Evolutionary conservation across 83 land plant genomes (phyloP), one percentile per base, ranked within the genome.

Genomic region (Larix sibirica): DNA sequence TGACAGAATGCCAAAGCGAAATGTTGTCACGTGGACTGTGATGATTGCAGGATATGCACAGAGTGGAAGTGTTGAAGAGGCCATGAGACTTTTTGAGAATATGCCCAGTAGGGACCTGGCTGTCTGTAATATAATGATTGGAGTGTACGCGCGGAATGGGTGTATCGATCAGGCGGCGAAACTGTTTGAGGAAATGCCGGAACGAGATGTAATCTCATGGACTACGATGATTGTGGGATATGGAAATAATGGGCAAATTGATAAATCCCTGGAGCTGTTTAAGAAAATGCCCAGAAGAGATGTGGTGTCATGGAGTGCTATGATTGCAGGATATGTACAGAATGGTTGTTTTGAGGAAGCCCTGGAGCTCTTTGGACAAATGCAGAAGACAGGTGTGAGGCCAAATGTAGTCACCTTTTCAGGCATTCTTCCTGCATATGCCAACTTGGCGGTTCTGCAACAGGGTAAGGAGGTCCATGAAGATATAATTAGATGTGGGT

Each of bases 221-320:
- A 89, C 85, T 83, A 83, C 87, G 3, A 85, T 85, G 85, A 78
- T 88, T 65, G 54, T 87, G 14, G 90, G 90, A 7, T 85, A 80
- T 83, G 84, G 70, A 16, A 69, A 79, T 28, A 73, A 75, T 42
- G 87, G 87, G 31, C 74, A 38, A 12, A 58, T 33, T 26, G 81
- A 23, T 86, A 86, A 6, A 36, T 85, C 85, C 62, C 60, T 87
- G 62, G 77, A 71, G 61, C 24, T 87, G 9, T 76, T 87, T 59
- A 13, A 64, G 26, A 24, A 64, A 64, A 64, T 64, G 23, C 44
- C 78, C 42, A 8, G 42, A 42, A 75, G 58, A 44, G 44, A 75
- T 47, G 78, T 47, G 1, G 78, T 75, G 6, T 75, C 78, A 75
- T 75, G 78, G 78, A 75, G 23, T 75, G n/a, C 78, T 36, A 75